phyloP scores from a whole-genome alignment of 1,284 basidiomycete genomes.

The Cutaneotrichosporon sp. region DNA sequence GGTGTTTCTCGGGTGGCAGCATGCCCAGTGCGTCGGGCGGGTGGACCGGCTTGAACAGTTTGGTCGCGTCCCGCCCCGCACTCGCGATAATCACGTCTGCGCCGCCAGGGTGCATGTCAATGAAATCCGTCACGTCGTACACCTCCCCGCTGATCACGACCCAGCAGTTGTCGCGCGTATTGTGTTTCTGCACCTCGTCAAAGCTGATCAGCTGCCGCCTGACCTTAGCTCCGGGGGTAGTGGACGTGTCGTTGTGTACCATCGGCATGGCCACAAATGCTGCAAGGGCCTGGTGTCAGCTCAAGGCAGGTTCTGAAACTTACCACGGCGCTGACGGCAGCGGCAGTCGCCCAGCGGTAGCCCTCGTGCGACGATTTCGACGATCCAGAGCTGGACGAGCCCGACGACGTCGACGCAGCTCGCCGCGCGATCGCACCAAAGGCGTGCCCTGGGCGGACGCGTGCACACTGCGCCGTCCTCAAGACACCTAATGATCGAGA shows the following conservation, averaged over 20 bases:
- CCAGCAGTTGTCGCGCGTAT: slow-evolving; percentile 61
- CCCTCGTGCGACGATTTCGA: too few species aligned
- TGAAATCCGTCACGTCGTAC: slow-evolving; percentile 66
- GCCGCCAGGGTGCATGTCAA: slow-evolving; percentile 58
- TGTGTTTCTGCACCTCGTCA: slow-evolving; percentile 56
- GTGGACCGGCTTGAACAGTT: slow-evolving; percentile 51
- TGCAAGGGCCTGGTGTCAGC: slow-evolving; percentile 4
- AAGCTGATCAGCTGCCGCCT: slow-evolving; percentile 62
- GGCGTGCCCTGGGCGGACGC: too few species aligned
- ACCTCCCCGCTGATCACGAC: slow-evolving; percentile 63
- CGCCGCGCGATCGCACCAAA: too few species aligned
- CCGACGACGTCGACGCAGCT: too few species aligned
- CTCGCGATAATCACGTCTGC: slow-evolving; percentile 52
- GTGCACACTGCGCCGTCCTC: too few species aligned
- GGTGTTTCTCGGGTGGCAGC: slow-evolving; percentile 56
- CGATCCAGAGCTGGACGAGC: too few species aligned
- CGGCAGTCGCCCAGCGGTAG: too few species aligned
- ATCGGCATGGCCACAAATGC: slow-evolving; percentile 1
- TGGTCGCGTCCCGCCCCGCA: slow-evolving; percentile 57
- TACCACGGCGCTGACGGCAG: too few species aligned
- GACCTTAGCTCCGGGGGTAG: not conserved
- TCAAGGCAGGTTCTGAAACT: too few species aligned
- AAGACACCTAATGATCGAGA: too few species aligned
- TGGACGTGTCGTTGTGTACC: not conserved
- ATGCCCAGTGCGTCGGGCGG: slow-evolving; percentile 48